A percentile compares a stretch with the other conserved stretches of the same genome.
Evolutionary conservation across 805 yeast species (phyloP).

Genomic region (Wickerhamiella galacta): DNA sequence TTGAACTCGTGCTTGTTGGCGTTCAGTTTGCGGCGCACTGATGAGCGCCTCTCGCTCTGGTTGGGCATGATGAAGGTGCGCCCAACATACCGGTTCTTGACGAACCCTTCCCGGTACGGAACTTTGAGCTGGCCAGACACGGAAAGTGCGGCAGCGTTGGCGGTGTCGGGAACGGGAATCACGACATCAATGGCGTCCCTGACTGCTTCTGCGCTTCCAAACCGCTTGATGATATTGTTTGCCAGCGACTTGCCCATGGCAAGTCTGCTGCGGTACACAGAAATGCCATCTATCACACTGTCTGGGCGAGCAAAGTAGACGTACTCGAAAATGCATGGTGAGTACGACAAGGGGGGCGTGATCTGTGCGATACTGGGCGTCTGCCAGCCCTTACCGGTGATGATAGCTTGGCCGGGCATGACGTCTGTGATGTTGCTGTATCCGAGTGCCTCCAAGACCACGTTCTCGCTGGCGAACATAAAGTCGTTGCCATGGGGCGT

Average conservation of each 20-base stretch:
- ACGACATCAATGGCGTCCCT: slow-evolving; percentile 70
- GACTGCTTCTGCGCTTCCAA: slow-evolving; percentile 30
- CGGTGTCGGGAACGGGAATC: slow-evolving; percentile 95
- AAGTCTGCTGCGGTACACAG: slow-evolving; percentile 82
- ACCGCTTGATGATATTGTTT: slow-evolving; percentile 34
- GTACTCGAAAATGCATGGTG: slow-evolving; percentile 94
- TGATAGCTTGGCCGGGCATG: slow-evolving; percentile 91
- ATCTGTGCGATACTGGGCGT: slow-evolving; percentile 76
- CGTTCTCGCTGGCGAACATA: slow-evolving; percentile 92
- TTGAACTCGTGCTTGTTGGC: slow-evolving; percentile 91
- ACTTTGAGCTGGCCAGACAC: slow-evolving; percentile 66
- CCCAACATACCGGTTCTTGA: slow-evolving; percentile 91
- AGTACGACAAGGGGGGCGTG: slow-evolving; percentile 55
- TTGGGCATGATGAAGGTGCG: slow-evolving; percentile 98
- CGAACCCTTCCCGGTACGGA: slow-evolving; percentile 93
- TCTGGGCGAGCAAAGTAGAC: slow-evolving; percentile 98
- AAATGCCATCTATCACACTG: slow-evolving; percentile 88
- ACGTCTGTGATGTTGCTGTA: slow-evolving; percentile 66
- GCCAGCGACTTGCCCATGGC: slow-evolving; percentile 91
- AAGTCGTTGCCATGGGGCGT: slow-evolving; percentile 62
- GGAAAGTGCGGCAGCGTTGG: slow-evolving; percentile 89
- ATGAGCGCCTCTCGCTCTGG: slow-evolving; percentile 82
- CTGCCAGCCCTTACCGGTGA: slow-evolving; percentile 62
- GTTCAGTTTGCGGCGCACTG: slow-evolving; percentile 85
- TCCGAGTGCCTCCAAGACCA: slow-evolving; percentile 84